Base-by-base conservation (phyloP, 306 rosid species). In the Erythrophleum fordii region DNA sequence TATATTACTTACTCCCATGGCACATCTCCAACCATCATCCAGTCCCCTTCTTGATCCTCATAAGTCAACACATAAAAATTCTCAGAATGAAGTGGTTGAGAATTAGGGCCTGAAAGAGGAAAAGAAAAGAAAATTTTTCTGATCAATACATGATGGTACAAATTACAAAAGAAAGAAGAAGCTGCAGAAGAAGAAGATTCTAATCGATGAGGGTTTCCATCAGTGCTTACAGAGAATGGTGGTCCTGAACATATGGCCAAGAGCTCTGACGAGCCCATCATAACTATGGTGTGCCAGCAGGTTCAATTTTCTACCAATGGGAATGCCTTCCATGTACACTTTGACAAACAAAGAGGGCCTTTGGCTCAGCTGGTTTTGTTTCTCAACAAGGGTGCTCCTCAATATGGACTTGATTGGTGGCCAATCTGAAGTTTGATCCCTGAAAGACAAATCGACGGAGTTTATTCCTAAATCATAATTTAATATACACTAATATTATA, bases 21-120 rank as follows among this genome's bases (percentile, higher is more conserved):
- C 12, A 88, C 91, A 80, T 88, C 91, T 77, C 91, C 91, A 78
- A 88, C 91, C 91, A 88, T 83, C 87, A 85, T 85, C 91, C 89
- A 88, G 13, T 88, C 91, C 3, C 91, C 91, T 83, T 88, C 91
- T 80, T 80, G 71, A 78, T 88, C 89, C 68, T 88, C 89, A 22
- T 85, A 88, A 70, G 91, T 88, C 34, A 88, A 53, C 42, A 88
- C 80, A 55, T 88, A 84, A 66, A 69, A 69, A 74, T 80, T 83
- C 68, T 84, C 75, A 80, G 83, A 69, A 55, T 65, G 75, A 13
- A 73, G 28, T 74, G 85, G 80, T 56, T 85, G 83, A 46, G 85
- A 73, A 28, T 71, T 64, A 35, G 91, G 89, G 72, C 85, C 89
- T 85, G 76, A 29, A 80, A 48, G 8, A 65, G 39, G 31, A 46